Evolutionary conservation across 2,329 filamentous ascomycete species (phyloP), one percentile per base, ranked within the genome.

Genomic region (Hypoxylon sp.): DNA sequence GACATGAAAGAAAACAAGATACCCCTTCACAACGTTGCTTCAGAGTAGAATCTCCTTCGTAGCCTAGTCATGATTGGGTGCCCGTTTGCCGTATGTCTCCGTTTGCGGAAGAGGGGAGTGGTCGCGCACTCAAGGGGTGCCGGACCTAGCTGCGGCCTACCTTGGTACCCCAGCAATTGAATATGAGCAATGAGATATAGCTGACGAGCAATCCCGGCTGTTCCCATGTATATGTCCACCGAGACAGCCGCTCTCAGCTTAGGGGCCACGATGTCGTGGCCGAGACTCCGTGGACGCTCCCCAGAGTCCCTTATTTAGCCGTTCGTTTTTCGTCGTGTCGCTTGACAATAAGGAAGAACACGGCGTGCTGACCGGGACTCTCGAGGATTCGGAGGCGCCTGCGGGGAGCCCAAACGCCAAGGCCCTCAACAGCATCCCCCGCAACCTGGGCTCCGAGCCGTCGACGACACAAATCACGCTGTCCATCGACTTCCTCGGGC

Each of bases 401-500:
- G 48, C 48, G 26, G 31, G 9, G 2, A 48, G 17, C 11, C 10
- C 4, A 38, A 31, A 17, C 46, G 5, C 24, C 51, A 38, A 29
- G 42, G 74, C 73, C 0, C 64, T 77, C 0, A 63, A 67, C 11
- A 61, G 71, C 7, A 75, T 77, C 48, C 48, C 67, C 1, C 40
- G 43, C 2, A 74, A 77, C 31, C 53, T 77, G 0, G 47, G 50
- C 18, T 73, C 74, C 13, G 60, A 63, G 38, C 57, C 63, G 11
- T 62, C 65, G n/a, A 62, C 62, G 1, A 60, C 65, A 2, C 74
- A 76, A 50, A 70, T 76, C 31, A 65, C 67, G 3, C 73, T 76
- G 21, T 74, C 73, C 1, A 67, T 70, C 2, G 76, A 71, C 52
- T 69, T 76, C 37, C 70, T 77, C 3, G 74, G 72, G 1, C 60